These are phyloP conservation scores for Fusarium mexicanum DNA, from an alignment of 2,329 filamentous ascomycete species.

Conservation along the genomic window DNA sequence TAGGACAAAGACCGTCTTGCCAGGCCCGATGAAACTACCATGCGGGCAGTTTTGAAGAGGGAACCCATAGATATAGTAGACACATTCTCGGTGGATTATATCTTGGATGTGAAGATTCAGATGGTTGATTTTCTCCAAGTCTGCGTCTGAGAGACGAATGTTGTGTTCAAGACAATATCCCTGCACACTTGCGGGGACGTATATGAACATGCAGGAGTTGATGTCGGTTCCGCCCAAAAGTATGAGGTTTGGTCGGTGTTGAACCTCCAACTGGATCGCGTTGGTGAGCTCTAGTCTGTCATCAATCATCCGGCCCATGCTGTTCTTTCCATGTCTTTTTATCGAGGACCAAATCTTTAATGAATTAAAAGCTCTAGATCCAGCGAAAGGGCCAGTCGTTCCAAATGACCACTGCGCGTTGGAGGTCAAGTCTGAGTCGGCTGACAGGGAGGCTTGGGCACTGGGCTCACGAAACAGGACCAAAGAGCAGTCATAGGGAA, in stretches of 20 bases:
- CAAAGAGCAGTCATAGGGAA: not conserved
- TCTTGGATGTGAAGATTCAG: not conserved
- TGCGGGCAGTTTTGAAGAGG: not conserved
- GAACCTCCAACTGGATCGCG: not conserved
- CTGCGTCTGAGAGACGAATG: not conserved
- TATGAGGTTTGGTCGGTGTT: not conserved
- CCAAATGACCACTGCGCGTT: not conserved
- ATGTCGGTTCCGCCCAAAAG: not conserved
- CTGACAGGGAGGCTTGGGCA: too few relatives aligned
- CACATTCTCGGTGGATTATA: not conserved
- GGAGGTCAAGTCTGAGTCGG: not conserved
- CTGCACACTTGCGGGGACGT: not conserved
- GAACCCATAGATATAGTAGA: not conserved
- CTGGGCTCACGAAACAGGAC: not conserved
- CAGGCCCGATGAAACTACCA: too few relatives aligned
- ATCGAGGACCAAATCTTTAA: not conserved
- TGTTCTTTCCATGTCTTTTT: not conserved
- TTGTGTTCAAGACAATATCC: not conserved
- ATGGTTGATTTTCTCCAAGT: not conserved
- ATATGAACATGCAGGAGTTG: not conserved
- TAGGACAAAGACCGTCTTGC: not conserved
- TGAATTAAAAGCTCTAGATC: not conserved
- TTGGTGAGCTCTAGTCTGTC: not conserved
- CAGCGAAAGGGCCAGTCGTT: accelerated
- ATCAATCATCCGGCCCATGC: not conserved